Conservation (phyloP, 2,329 filamentous ascomycete species). For the Trichoderma brevicompactum region DNA sequence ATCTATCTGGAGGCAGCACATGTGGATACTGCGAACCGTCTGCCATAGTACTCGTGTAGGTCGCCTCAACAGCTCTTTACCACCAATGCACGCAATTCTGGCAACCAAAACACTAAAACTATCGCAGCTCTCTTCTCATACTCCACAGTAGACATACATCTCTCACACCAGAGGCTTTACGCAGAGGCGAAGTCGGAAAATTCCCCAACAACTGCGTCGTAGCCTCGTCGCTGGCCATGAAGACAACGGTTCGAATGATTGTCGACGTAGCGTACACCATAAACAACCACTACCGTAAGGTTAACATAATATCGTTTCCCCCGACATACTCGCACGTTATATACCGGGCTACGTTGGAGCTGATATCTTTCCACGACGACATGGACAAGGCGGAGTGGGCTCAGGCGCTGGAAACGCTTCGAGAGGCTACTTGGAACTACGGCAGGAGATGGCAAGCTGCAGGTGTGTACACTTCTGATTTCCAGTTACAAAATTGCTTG, state of each 20-base stretch:
- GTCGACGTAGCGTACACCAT: constrained; percentile 18
- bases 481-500: not conserved
- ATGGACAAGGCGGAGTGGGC: constrained; percentile 22
- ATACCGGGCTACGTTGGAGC: constrained; percentile 14
- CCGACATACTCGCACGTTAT: constrained; percentile 23
- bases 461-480: not conserved
- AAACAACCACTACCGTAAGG: constrained; percentile 1
- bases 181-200: not conserved
- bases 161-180: not conserved
- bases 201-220: not conserved
- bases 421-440: constrained; percentile 21
- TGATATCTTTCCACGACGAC: constrained; percentile 19
- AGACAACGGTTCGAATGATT: constrained; percentile 21
- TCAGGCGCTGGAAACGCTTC: constrained; percentile 2
- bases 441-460: constrained; percentile 25
- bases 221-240: constrained; percentile 1
- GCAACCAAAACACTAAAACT: not conserved
- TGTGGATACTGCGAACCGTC: constrained; percentile 22
- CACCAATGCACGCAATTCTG: not conserved
- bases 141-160: constrained; percentile 3
- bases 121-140: constrained; percentile 3
- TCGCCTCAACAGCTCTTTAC: not conserved
- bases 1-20: not conserved
- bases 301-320: constrained; percentile 12
- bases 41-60: constrained; percentile 18